Evolutionary conservation across 768 basidiomycete genomes (phyloP).

Genomic region (Mycena floridula): DNA sequence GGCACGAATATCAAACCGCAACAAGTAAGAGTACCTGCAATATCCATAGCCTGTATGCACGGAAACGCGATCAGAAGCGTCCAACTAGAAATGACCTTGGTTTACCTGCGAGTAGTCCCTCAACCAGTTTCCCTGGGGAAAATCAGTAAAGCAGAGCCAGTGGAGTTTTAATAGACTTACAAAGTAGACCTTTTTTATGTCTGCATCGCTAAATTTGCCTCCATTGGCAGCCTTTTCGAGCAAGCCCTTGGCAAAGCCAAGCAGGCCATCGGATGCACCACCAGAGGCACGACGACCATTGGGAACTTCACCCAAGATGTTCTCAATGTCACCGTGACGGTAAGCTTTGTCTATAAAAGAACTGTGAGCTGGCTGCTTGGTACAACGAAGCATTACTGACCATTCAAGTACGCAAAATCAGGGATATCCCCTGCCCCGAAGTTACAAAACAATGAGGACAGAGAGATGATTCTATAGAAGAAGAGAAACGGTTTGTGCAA

Average conservation of each 20-base stretch:
- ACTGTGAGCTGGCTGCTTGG: neutral
- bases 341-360: constrained; percentile 54
- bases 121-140: constrained; percentile 56
- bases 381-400: constrained; percentile 23
- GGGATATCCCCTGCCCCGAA: constrained; percentile 70
- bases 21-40: too few species aligned
- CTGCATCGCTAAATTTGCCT: constrained; percentile 55
- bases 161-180: constrained; percentile 23
- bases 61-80: too few species aligned
- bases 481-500: constrained; percentile 16
- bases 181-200: constrained; percentile 66
- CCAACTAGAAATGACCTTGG: too few species aligned
- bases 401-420: constrained; percentile 60
- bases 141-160: neutral
- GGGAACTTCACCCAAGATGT: constrained; percentile 51
- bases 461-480: constrained; percentile 24
- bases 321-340: constrained; percentile 74
- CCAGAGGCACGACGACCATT: constrained; percentile 46
- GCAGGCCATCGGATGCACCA: constrained; percentile 36
- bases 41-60: constrained; percentile 36
- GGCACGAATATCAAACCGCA: too few species aligned
- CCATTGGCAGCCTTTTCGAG: constrained; percentile 40
- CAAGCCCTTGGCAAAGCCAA: constrained; percentile 45
- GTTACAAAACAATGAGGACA: constrained; percentile 39
- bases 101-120: constrained; percentile 67